Evolutionary conservation across 2,329 filamentous ascomycete genomes (phyloP), one percentile per base, ranked within the genome.

Genomic region (Orbilia brochopaga): DNA sequence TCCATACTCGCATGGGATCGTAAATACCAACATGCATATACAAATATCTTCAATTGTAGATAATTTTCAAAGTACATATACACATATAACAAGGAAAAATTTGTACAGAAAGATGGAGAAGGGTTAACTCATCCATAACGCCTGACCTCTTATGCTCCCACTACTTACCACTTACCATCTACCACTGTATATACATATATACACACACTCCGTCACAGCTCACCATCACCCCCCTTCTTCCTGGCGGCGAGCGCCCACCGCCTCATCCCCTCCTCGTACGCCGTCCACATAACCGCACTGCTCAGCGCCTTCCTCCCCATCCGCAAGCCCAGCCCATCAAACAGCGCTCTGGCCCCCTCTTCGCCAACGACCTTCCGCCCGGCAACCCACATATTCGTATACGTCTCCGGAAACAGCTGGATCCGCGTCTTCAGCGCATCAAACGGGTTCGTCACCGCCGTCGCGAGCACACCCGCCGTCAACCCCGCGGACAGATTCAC

Each of bases 401-500:
- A 99, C 65, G 86, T 84, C 5, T 83, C 83, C 2, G 94, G 94
- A 82, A 95, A 90, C 35, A 99, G 83, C 81, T 99, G 94, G 75
- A 99, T 87, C 55, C 94, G 83, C 21, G 94, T 99, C 82, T 99
- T 99, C 79, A 97, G 88, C 0, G 92, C 92, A 80, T 99, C 94
- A 77, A 97, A 97, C 0, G 94, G 94, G 79, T 99, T 99, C 7
- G 94, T 97, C 40, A 97, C 84, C 2, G 89, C 88, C 0, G 92
- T 97, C 62, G 92, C 95, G 30, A 90, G 81, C 1, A 88, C 89
- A 0, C 91, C 93, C 2, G 93, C 92, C 2, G 92, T 78, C 2
- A 91, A 87, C 11, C 90, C 93, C 0, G 91, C 93, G 13, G 85
- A 82, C 77, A 97, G 97, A 79, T 99, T 96, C 76, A 97, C 90